Base-by-base conservation (phyloP, 1,284 basidiomycete species). In the Leccinum subatratum region DNA sequence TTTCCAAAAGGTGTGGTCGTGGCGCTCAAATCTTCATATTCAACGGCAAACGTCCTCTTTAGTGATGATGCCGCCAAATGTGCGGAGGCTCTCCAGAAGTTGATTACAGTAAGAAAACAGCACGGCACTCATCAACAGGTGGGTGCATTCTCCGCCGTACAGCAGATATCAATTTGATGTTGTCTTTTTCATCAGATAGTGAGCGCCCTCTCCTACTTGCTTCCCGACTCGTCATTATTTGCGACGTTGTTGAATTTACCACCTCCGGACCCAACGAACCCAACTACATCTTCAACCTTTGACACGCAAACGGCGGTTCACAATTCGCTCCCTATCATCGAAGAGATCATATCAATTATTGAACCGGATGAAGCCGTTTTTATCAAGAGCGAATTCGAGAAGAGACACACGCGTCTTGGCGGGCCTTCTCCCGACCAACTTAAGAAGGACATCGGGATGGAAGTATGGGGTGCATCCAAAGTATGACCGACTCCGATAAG, bases 1-100 rank as follows among this genome's bases (percentile, higher is more conserved):
- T 87, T 69, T 80, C 81, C 3, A 83, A 86, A 66, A 77, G 79
- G 92, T 93, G 73, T 66, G 85, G 72, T 7, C 54, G 16, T 63
- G 4, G 2, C 16, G 3, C 20, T 63, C 64, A 3, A 16, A 5
- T 18, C 5, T 1, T 22, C 1, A 14, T 34, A 16, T 56, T 3
- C 30, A 3, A 34, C 39, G 25, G 5, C 22, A 28, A 20, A 63
- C 8, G 18, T 34, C 65, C 60, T 61, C 22, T 68, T 18, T 69
- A 95, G 94, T 5, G 80, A 86, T 39, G 94, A 98, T 74, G 85
- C 85, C 0, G 81, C 81, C 8, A 96, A 93, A 77, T 92, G 90
- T 70, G 93, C 92, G 1, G 91, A 94, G 72, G 80, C 83, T 1
- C 75, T 96, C 56, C 92, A 95, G 74, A 92, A 89, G 70, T 79